Conservation (phyloP, 768 basidiomycete species). For the Cystobasidium onofrii region DNA sequence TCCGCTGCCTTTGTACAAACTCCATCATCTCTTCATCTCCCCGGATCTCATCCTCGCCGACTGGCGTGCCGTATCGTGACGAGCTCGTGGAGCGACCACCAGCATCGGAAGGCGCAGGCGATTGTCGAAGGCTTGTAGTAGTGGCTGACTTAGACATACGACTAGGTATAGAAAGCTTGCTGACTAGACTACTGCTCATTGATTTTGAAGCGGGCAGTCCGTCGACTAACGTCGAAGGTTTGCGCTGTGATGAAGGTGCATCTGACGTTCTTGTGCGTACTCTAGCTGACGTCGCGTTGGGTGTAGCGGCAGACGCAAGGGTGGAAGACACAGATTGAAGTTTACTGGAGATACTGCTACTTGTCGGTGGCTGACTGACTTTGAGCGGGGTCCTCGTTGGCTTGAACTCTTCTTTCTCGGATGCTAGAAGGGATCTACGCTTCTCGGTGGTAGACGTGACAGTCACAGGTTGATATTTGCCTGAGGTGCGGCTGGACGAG, state of each 20-base stretch:
- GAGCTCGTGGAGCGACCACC: conserved; percentile 65
- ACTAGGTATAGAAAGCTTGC: conserved; percentile 54
- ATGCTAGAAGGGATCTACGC: not conserved
- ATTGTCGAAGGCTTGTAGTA: conserved; percentile 48
- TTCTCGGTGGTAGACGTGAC: not conserved
- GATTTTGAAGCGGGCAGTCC: conserved; percentile 35
- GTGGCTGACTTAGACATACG: conserved; percentile 45
- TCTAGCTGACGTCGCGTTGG: conserved; percentile 53
- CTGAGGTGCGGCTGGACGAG: not conserved
- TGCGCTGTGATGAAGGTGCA: conserved; percentile 29
- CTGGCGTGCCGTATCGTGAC: conserved; percentile 51
- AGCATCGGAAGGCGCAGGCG: conserved; percentile 53
- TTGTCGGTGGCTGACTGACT: not conserved
- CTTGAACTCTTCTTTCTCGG: conserved; percentile 11
- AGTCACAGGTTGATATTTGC: not conserved
- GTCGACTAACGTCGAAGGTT: conserved; percentile 7
- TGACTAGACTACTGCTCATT: conserved; percentile 45
- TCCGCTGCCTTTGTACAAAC: conserved; percentile 81
- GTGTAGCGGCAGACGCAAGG: conserved; percentile 32
- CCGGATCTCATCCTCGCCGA: conserved; percentile 75
- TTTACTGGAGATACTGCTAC: not conserved
- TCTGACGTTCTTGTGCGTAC: conserved; percentile 54
- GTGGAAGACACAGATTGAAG: not conserved
- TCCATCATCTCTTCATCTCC: conserved; percentile 97
- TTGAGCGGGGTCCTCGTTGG: not conserved